phyloP scores from a whole-genome alignment of 2,329 filamentous ascomycete genomes.

The Sporothrix phasma region DNA sequence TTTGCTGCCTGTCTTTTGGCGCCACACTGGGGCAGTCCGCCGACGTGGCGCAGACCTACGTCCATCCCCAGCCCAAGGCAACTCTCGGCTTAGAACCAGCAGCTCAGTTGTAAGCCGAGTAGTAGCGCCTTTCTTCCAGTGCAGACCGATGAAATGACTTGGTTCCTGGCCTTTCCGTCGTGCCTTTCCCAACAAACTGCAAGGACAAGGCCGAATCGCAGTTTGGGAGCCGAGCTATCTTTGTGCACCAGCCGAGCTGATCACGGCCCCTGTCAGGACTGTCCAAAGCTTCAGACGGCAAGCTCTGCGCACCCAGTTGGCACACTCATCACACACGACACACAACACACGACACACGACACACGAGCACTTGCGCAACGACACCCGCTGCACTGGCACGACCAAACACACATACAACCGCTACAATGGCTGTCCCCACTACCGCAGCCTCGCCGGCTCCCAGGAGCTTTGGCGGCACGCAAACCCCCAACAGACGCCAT shows the following conservation, averaged over 20 bases:
- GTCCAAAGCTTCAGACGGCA: no score
- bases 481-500: constrained; percentile 57
- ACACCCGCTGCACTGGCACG: not conserved
- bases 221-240: not conserved
- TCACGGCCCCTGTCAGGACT: not conserved
- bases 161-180: not conserved
- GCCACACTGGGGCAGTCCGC: constrained; percentile 5
- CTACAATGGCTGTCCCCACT: not conserved
- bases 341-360: not conserved
- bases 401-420: not conserved
- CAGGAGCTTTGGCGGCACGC: constrained; percentile 58
- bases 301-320: not conserved
- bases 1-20: not conserved
- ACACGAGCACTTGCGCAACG: not conserved
- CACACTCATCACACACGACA: not conserved
- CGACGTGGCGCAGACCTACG: not conserved
- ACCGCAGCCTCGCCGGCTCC: not conserved
- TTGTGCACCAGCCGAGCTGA: not conserved
- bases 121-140: not conserved
- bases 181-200: not conserved
- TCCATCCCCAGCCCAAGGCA: not conserved
- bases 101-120: constrained; percentile 7
- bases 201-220: not conserved
- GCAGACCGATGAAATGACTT: not conserved
- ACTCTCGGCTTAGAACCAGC: constrained; percentile 6